Percentiles rank a stretch among this genome's conserved stretches.
Conservation (phyloP, 2,329 filamentous ascomycete species). For the Ophiocordyceps robertsii region DNA sequence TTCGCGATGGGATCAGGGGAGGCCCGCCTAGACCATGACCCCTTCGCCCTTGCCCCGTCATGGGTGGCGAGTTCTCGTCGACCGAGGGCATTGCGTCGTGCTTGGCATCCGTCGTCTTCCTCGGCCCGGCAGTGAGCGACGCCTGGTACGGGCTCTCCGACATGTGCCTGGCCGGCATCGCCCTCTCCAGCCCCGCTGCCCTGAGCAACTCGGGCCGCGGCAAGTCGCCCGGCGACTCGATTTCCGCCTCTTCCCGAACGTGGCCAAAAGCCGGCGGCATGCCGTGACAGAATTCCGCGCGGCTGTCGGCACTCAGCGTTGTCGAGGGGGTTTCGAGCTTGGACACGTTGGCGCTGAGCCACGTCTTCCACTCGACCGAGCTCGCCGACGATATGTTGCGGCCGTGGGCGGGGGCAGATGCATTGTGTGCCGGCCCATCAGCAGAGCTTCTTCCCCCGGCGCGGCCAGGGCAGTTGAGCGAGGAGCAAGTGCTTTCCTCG, state of each 20-base stretch:
- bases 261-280: conserved; percentile 20
- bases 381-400: conserved; percentile 28
- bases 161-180: conserved; percentile 1
- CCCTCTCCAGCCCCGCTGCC: not conserved
- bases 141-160: not conserved
- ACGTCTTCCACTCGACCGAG: conserved; percentile 41
- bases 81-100: not conserved
- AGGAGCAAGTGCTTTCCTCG: not conserved
- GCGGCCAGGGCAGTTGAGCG: not conserved
- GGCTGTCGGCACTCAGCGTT: conserved; percentile 3
- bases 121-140: not conserved
- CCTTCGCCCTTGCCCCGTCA: not conserved
- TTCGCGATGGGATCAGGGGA: conserved; percentile 4
- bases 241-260: conserved; percentile 35
- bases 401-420: conserved; percentile 7
- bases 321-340: conserved; percentile 23
- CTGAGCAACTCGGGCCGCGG: not conserved
- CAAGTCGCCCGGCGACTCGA: conserved; percentile 19
- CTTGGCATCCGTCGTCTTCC: not conserved
- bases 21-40: not conserved
- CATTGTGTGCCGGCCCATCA: conserved; percentile 5
- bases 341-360: conserved; percentile 37
- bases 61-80: conserved; percentile 6
- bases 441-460: conserved; percentile 3
- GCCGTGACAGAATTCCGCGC: not conserved